A percentile compares a stretch with the other conserved stretches of the same genome.
Evolutionary conservation across 768 basidiomycete species (phyloP).

Genomic region (Pleurotus eryngii): DNA sequence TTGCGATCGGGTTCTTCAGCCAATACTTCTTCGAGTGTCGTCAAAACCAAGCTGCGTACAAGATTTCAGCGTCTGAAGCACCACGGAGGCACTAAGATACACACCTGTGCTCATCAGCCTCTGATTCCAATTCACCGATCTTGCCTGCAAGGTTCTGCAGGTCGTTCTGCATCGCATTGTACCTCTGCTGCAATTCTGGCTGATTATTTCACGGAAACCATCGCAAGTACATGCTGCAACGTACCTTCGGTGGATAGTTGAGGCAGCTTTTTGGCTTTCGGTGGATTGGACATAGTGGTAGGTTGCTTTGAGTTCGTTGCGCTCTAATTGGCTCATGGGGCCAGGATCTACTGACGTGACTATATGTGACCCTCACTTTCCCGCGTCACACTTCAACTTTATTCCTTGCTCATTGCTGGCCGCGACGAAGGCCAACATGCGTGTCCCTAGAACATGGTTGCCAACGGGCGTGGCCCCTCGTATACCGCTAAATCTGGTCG

Average conservation of each 20-base stretch:
- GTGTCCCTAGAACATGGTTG: constrained; percentile 41
- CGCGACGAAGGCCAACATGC: constrained; percentile 30
- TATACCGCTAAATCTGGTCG: constrained; percentile 29
- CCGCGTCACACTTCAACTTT: constrained; percentile 26
- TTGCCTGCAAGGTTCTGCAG: constrained; percentile 89
- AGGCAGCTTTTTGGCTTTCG: constrained; percentile 61
- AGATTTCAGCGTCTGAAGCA: constrained; percentile 7
- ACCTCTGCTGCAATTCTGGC: constrained; percentile 84
- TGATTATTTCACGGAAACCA: constrained; percentile 22
- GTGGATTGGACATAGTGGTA: constrained; percentile 39
- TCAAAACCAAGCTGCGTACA: constrained; percentile 71
- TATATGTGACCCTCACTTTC: constrained; percentile 32
- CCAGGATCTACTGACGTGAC: constrained; percentile 21
- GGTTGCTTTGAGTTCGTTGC: constrained; percentile 28
- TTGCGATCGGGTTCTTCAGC: constrained; percentile 85
- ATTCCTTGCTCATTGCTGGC: constrained; percentile 32
- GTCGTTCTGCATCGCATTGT: constrained; percentile 80
- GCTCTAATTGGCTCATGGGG: constrained; percentile 44
- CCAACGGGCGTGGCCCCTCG: constrained; percentile 52
- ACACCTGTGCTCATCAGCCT: constrained; percentile 93
- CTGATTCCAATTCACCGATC: constrained; percentile 93
- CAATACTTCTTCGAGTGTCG: constrained; percentile 80
- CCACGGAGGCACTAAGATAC: constrained; percentile 22
- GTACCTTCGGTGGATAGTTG: constrained; percentile 72
- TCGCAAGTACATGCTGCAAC: constrained; percentile 13